These are phyloP conservation scores for Beauveria rudraprayagi DNA, from an alignment of 2,329 filamentous ascomycete genomes.

Conservation along the genomic window DNA sequence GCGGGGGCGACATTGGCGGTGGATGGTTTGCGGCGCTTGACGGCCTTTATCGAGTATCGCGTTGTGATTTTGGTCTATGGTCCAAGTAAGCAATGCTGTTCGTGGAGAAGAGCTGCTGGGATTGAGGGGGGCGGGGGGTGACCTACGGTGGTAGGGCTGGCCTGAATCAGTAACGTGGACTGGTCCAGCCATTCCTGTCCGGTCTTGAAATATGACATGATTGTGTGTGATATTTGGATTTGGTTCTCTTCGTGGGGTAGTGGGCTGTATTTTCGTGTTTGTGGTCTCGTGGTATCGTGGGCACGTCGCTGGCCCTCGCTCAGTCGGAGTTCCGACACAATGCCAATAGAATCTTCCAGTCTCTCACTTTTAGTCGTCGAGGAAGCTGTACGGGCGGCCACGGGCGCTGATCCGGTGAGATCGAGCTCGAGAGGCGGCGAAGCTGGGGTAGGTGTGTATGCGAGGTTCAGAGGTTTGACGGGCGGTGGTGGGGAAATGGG, in stretches of 20 bases:
- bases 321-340: neutral
- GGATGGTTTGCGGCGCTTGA: slow-evolving; percentile 18
- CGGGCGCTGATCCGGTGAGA: neutral
- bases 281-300: slow-evolving; percentile 8
- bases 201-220: slow-evolving; percentile 75
- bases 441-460: slow-evolving; percentile 2
- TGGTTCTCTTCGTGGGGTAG: neutral
- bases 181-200: slow-evolving; percentile 89
- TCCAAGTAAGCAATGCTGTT: neutral
- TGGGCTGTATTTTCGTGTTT: neutral
- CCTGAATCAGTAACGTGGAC: slow-evolving; percentile 76
- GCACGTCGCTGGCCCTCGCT: neutral
- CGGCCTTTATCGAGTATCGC: slow-evolving; percentile 68
- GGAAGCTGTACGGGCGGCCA: neutral
- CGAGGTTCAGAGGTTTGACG: neutral
- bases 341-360: neutral
- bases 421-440: neutral
- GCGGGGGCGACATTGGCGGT: slow-evolving; percentile 15
- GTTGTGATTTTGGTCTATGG: slow-evolving; percentile 83
- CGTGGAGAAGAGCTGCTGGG: neutral
- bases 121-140: neutral
- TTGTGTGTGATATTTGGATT: neutral
- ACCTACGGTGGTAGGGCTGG: slow-evolving; percentile 72
- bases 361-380: neutral
- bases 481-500: slow-evolving; percentile 1